Percentiles rank a stretch among this genome's conserved stretches.
Conservation (phyloP, 2,329 filamentous ascomycete genomes). For the Colletotrichum sp. region DNA sequence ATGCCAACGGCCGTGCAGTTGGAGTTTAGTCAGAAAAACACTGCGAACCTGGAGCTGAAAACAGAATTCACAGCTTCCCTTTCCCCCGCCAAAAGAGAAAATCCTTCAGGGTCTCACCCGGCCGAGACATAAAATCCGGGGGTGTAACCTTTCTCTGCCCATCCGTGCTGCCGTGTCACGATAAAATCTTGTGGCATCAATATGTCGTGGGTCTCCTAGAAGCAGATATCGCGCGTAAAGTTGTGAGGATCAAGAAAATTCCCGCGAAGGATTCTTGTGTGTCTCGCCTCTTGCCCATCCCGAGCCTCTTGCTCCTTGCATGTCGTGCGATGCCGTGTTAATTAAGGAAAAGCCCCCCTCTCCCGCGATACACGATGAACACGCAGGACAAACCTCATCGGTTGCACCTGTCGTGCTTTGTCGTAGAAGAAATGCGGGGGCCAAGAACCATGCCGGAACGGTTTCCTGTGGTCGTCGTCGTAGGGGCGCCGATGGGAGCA, state of each 20-base stretch:
- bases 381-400: background rate
- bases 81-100: background rate
- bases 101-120: background rate
- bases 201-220: background rate
- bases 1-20: background rate
- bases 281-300: background rate
- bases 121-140: background rate
- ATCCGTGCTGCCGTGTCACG: slow-evolving; percentile 11
- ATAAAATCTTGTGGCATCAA: background rate
- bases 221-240: background rate
- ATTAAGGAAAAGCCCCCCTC: background rate
- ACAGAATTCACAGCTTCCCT: background rate
- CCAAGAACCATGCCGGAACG: background rate
- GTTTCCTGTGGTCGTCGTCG: background rate
- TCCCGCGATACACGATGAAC: background rate
- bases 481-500: background rate
- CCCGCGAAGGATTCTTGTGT: background rate
- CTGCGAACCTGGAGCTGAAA: background rate
- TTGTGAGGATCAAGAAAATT: background rate
- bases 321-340: background rate
- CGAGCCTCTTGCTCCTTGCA: background rate
- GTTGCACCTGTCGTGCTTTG: background rate
- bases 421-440: background rate
- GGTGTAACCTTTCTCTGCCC: background rate
- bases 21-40: background rate